A percentile compares a stretch with the other conserved stretches of the same genome.
phyloP scores from a whole-genome alignment of 306 rosid genomes.

The Prunus mira region DNA sequence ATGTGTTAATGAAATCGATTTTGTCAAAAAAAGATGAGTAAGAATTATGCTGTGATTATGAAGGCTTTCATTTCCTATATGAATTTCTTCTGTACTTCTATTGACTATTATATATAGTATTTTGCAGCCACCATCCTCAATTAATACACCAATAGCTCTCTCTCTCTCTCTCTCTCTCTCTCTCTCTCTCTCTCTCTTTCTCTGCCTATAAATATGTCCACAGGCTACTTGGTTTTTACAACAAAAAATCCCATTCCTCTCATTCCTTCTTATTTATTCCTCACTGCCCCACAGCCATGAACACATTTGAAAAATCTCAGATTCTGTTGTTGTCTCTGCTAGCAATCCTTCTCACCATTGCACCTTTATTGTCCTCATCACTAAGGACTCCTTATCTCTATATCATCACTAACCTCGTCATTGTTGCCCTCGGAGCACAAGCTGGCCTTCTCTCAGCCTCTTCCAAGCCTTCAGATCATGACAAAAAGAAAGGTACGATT shows the following conservation, averaged over 20 bases:
- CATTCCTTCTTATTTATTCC: not conserved
- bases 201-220: constrained; percentile 38
- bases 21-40: too few relatives aligned
- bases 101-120: constrained; percentile 2
- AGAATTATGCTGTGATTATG: too few relatives aligned
- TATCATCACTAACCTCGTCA: constrained; percentile 58
- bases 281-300: constrained; percentile 27
- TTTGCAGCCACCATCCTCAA: not conserved
- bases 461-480: constrained; percentile 42
- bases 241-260: constrained; percentile 18
- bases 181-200: not conserved
- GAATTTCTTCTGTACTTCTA: constrained; percentile 5
- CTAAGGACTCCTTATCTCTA: constrained; percentile 53
- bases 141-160: not conserved
- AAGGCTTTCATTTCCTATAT: too few relatives aligned
- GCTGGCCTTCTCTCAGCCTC: constrained; percentile 64
- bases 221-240: constrained; percentile 24
- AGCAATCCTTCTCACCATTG: constrained; percentile 49
- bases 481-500: constrained; percentile 7
- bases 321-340: constrained; percentile 43
- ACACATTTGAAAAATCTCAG: constrained; percentile 50
- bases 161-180: too few relatives aligned
- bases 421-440: constrained; percentile 67
- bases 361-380: constrained; percentile 67
- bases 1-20: too few relatives aligned